phyloP scores from a whole-genome alignment of 441 rosid species.

The Jatropha multifida region DNA sequence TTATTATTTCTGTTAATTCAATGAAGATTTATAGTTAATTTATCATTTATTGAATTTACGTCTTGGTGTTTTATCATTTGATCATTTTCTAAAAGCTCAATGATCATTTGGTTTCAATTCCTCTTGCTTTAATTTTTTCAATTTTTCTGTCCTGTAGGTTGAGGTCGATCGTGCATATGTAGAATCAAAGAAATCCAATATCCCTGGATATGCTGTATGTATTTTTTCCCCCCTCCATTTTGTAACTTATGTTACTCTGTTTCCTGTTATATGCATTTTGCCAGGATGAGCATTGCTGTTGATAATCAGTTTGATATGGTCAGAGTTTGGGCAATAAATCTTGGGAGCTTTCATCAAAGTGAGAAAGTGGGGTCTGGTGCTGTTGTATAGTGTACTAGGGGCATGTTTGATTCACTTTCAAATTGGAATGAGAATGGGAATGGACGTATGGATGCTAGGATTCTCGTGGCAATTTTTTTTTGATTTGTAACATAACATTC shows the following conservation, averaged over 20 bases:
- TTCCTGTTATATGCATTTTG: not conserved
- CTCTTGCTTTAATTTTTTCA: not conserved
- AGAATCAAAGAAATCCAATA: conserved; percentile 59
- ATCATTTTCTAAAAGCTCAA: not conserved
- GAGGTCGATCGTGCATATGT: conserved; percentile 42
- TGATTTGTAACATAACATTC: conserved; percentile 1
- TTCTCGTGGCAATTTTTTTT: too few relatives aligned
- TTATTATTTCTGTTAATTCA: not conserved
- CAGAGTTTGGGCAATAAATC: too few relatives aligned
- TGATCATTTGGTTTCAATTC: not conserved
- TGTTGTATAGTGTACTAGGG: not conserved
- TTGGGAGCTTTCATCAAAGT: too few relatives aligned
- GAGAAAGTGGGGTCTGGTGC: too few relatives aligned
- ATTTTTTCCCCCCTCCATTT: conserved; percentile 18
- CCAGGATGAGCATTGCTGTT: too few relatives aligned
- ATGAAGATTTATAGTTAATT: not conserved
- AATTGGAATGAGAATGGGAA: not conserved
- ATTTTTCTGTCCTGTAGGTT: conserved; percentile 38
- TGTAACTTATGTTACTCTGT: not conserved
- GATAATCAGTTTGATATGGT: too few relatives aligned
- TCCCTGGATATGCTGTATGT: conserved; percentile 87
- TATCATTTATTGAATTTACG: not conserved
- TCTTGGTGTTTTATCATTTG: not conserved
- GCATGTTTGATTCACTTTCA: not conserved
- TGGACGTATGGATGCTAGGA: not conserved